A percentile compares a stretch with the other conserved stretches of the same genome.
phyloP scores from a whole-genome alignment of 2,329 filamentous ascomycete species.

The Volutella citrinella region DNA sequence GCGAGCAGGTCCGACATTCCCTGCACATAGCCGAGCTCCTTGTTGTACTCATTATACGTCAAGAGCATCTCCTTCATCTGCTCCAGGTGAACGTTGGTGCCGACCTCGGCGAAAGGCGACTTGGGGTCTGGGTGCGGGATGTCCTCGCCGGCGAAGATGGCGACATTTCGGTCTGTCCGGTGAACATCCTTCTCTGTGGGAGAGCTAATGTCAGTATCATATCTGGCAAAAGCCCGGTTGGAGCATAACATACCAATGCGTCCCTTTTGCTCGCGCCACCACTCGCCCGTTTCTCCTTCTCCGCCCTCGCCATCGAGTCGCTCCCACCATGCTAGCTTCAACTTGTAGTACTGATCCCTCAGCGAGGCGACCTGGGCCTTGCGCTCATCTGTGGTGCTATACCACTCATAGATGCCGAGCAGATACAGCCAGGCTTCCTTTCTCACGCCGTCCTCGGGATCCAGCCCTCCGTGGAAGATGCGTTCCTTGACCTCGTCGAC shows the following conservation, averaged over 20 bases:
- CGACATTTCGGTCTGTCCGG: slow-evolving; percentile 88
- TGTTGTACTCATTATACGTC: slow-evolving; percentile 98
- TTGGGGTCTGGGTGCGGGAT: slow-evolving; percentile 95
- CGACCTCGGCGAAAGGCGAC: slow-evolving; percentile 87
- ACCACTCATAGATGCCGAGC: slow-evolving; percentile 89
- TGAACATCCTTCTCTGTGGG: slow-evolving; percentile 94
- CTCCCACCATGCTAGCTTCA: slow-evolving; percentile 98
- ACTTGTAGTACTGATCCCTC: slow-evolving; percentile 86
- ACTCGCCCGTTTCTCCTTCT: slow-evolving; percentile 79
- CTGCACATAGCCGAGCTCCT: slow-evolving; percentile 92
- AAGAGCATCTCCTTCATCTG: slow-evolving; percentile 99
- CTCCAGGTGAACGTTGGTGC: slow-evolving; percentile 96
- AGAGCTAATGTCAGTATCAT: slow-evolving; percentile 13
- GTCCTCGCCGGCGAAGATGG: slow-evolving; percentile 95
- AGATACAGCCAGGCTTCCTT: slow-evolving; percentile 98
- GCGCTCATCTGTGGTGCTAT: slow-evolving; percentile 82
- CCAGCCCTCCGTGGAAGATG: slow-evolving; percentile 92
- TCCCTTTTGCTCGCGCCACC: slow-evolving; percentile 92
- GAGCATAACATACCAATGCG: slow-evolving; percentile 72
- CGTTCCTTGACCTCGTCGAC: slow-evolving; percentile 93
- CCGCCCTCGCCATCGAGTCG: slow-evolving; percentile 78
- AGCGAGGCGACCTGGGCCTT: slow-evolving; percentile 79
- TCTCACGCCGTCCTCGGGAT: slow-evolving; percentile 83
- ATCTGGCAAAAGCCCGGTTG: slow-evolving; percentile 3
- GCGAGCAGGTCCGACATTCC: slow-evolving; percentile 97